Conservation (phyloP, 331 rosid species). For the Prunus yedoensis region DNA sequence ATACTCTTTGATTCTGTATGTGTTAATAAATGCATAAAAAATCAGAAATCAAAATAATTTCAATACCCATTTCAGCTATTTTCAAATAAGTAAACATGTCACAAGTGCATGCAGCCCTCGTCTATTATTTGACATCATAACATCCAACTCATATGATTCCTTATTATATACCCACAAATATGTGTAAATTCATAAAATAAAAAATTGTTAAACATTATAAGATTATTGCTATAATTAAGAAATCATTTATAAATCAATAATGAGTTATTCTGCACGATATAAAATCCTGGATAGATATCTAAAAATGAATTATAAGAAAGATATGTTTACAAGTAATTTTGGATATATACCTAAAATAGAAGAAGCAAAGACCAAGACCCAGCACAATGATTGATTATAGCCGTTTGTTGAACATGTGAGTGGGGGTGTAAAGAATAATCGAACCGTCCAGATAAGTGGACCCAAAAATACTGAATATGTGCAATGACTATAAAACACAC, state of each 20-base stretch:
- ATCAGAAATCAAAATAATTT: no score
- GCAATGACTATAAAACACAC: neutral
- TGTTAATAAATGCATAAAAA: no score
- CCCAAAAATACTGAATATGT: slow-evolving; percentile 3
- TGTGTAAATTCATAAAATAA: neutral
- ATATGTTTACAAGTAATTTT: neutral
- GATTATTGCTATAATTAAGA: neutral
- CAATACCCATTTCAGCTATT: no score
- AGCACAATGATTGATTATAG: slow-evolving; percentile 44
- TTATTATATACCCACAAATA: neutral
- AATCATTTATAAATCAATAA: neutral
- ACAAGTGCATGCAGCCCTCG: neutral
- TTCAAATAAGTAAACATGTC: no score
- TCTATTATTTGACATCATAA: neutral
- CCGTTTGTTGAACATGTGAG: slow-evolving; percentile 48
- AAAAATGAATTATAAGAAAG: neutral
- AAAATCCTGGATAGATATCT: neutral
- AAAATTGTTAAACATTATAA: neutral
- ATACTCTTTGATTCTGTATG: no score
- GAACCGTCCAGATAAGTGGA: slow-evolving; percentile 23
- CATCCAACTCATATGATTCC: neutral
- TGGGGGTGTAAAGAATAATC: slow-evolving; percentile 12
- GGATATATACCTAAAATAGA: neutral
- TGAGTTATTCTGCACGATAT: neutral
- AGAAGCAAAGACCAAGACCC: slow-evolving; percentile 33